Evolutionary conservation across 805 yeast species (phyloP), one percentile per base, ranked within the genome.

Genomic region (Saturnispora silvae): DNA sequence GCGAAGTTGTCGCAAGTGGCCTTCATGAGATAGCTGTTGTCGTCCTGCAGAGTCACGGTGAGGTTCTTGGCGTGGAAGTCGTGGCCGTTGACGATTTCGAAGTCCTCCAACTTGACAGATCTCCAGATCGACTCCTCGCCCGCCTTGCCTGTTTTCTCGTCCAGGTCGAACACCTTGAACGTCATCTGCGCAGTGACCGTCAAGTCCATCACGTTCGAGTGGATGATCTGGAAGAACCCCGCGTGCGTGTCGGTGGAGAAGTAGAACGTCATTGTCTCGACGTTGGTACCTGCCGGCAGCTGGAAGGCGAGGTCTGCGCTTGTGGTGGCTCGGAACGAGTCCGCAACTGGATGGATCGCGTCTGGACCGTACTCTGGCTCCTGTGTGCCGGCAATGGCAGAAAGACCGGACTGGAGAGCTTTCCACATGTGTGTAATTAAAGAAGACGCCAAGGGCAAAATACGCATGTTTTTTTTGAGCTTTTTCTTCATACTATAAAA

Each of bases 321-420:
- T 8, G 69, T 62, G 24, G 92, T 71, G 17, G 63, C 67, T 20
- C 77, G 66, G 50, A 63, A 82, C 29, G 81, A 72, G 18, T 41
- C 28, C 13, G 49, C 47, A 40, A 87, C 75, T n/a, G 96, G 73
- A 52, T 81, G 89, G 47, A 92, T 83, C 28, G 94, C 94, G 35
- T 81, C 95, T 28, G 80, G 71, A 37, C 98, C 98, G 52, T 92
- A 92, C 54, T 81, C 95, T 19, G 98, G 98, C 59, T 92, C 98
- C 2, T 95, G 96, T 10, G 94, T 75, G 38, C 98, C 98, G 5
- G 96, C 89, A 32, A 86, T 92, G 5, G 94, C 92, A n/a, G 96
- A 83, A n/a, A 55, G 38, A 13, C 60, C 61, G 4, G 56, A 46
- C 41, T 57, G 61, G 33, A 56, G 57, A 37, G 56, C 37, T 38